Conservation (phyloP, 2,329 filamentous ascomycete species). For the Exophiala aquamarina region DNA sequence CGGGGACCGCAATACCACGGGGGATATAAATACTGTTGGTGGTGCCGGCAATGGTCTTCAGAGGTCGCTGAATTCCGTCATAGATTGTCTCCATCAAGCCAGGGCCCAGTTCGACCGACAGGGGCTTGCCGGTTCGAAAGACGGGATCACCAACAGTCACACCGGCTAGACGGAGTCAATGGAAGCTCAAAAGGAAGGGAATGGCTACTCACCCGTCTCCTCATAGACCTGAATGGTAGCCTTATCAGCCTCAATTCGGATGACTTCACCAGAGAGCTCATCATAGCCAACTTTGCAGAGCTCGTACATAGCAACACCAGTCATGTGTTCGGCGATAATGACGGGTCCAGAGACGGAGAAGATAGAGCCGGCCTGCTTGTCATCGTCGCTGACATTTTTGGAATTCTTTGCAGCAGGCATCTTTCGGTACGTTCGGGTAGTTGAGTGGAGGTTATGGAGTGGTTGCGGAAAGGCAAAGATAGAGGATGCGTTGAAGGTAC, state of each 20-base stretch:
- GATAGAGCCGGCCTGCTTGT: constrained; percentile 63
- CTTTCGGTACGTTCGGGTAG: constrained; percentile 37
- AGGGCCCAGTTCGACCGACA: constrained; percentile 95
- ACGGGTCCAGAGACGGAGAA: constrained; percentile 82
- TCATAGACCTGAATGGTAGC: constrained; percentile 99
- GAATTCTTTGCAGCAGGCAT: constrained; percentile 43
- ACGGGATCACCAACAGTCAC: constrained; percentile 96
- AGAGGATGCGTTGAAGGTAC: constrained; percentile 36
- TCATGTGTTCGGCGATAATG: constrained; percentile 96
- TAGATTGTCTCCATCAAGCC: constrained; percentile 99
- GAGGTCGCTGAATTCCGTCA: constrained; percentile 95
- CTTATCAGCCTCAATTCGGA: constrained; percentile 93
- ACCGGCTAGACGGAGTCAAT: constrained; percentile 62
- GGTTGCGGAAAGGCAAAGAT: constrained; percentile 28
- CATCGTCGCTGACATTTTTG: constrained; percentile 46
- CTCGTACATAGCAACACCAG: constrained; percentile 99
- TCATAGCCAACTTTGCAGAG: constrained; percentile 92
- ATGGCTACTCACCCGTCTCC: constrained; percentile 70
- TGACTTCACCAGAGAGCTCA: constrained; percentile 92
- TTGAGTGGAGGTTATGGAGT: constrained; percentile 26
- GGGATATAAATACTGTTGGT: constrained; percentile 96
- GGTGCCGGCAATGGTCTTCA: constrained; percentile 75
- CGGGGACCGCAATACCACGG: constrained; percentile 83
- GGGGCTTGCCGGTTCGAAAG: constrained; percentile 82
- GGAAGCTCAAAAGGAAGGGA: constrained; percentile 13